A percentile compares a stretch with the other conserved stretches of the same genome.
Conservation (phyloP, 805 yeast genomes). For the Candida dajiaensis region DNA sequence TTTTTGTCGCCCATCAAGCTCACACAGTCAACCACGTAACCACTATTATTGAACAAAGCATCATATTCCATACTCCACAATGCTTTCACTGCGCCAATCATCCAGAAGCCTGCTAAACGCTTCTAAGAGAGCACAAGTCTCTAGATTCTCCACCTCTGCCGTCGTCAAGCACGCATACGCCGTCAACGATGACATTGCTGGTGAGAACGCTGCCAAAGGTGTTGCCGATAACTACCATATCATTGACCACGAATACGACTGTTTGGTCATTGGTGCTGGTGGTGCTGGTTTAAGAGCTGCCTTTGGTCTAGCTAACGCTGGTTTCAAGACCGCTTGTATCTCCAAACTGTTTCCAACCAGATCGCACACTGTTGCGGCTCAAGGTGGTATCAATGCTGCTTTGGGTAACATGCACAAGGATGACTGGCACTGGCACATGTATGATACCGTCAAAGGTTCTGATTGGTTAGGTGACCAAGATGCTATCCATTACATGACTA, state of each 20-base stretch:
- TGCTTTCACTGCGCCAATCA: constrained; percentile 23
- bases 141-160: constrained; percentile 19
- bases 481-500: constrained; percentile 98
- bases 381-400: constrained; percentile 99
- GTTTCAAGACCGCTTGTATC: constrained; percentile 95
- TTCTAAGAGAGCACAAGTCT: constrained; percentile 6
- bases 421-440: constrained; percentile 99
- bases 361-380: constrained; percentile 98
- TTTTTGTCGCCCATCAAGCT: background rate
- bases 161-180: constrained; percentile 22
- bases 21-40: too few relatives aligned
- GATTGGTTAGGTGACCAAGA: constrained; percentile 99
- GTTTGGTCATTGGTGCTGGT: constrained; percentile 98
- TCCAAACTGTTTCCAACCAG: constrained; percentile 96
- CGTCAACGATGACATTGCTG: constrained; percentile 36
- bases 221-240: constrained; percentile 75
- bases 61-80: constrained; percentile 1
- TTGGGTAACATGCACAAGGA: constrained; percentile 97
- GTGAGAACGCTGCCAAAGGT: constrained; percentile 47
- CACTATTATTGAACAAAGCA: background rate
- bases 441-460: constrained; percentile 97
- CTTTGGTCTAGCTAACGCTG: constrained; percentile 94
- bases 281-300: constrained; percentile 99
- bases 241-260: constrained; percentile 96
- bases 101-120: constrained; percentile 12